Percentiles rank a stretch among this genome's conserved stretches.
These are phyloP conservation scores for Rhinocladiella similis DNA, from an alignment of 2,329 filamentous ascomycete species.

Conservation along the genomic window DNA sequence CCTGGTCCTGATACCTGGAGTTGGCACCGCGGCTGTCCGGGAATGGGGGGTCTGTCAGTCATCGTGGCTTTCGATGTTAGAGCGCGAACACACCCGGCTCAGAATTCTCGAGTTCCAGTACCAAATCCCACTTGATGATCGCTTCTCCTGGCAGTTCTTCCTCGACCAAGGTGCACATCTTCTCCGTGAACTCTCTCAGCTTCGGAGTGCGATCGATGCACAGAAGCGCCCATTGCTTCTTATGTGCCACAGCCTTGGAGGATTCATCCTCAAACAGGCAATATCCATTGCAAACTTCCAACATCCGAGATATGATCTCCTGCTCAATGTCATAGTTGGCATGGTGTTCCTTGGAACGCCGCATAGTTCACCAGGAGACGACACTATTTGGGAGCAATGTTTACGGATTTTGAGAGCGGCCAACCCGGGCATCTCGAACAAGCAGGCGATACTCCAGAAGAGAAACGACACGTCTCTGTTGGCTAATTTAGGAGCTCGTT, in stretches of 20 bases:
- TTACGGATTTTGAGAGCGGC: slow-evolving; percentile 7
- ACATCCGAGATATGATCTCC: neutral
- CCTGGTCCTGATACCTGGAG: no score
- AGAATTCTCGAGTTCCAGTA: neutral
- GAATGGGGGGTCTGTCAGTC: neutral
- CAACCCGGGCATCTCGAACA: slow-evolving; percentile 3
- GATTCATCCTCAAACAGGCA: slow-evolving; percentile 20
- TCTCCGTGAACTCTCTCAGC: neutral
- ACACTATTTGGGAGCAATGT: slow-evolving; percentile 15
- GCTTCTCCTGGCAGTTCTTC: slow-evolving; percentile 1
- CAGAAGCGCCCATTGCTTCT: slow-evolving; percentile 12
- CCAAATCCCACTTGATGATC: neutral
- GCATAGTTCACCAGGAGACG: slow-evolving; percentile 2
- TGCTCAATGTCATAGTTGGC: no score
- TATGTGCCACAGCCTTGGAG: slow-evolving; percentile 20
- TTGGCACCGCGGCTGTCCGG: no score
- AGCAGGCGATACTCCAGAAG: slow-evolving; percentile 4
- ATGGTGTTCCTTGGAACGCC: no score
- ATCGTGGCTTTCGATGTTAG: neutral
- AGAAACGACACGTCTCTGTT: slow-evolving; percentile 5
- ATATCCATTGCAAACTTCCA: slow-evolving; percentile 19
- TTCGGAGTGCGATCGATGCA: neutral
- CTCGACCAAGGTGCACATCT: neutral
- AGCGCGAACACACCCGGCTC: neutral
- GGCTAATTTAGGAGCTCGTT: slow-evolving; percentile 8